Evolutionary conservation across 495 filamentous ascomycete genomes (phyloP).

Genomic region (Annulohypoxylon nitens): DNA sequence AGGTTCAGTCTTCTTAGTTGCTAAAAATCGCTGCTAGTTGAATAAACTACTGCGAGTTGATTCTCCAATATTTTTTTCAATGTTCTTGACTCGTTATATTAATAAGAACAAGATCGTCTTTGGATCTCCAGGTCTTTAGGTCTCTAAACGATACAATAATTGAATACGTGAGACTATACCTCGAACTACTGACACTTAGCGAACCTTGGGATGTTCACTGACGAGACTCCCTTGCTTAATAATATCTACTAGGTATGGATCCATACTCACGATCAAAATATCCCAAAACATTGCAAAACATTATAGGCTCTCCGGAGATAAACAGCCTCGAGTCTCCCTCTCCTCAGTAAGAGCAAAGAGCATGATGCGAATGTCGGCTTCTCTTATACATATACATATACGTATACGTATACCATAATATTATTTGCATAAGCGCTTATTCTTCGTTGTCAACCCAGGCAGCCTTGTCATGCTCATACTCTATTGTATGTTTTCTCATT

Average conservation of each 20-base stretch:
- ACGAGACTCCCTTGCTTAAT: not conserved
- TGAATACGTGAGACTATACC: not conserved
- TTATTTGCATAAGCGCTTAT: slow-evolving; percentile 43
- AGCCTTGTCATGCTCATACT: slow-evolving; percentile 8
- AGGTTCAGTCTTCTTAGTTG: slow-evolving; percentile 29
- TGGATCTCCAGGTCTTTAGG: too few relatives aligned
- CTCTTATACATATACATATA: not conserved
- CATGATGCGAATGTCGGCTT: not conserved
- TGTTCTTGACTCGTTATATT: slow-evolving; percentile 5
- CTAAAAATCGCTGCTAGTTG: slow-evolving; percentile 32
- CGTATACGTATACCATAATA: slow-evolving; percentile 6
- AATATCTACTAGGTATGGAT: not conserved
- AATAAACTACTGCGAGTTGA: slow-evolving; percentile 1
- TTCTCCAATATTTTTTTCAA: slow-evolving; percentile 11
- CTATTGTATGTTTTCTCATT: not conserved
- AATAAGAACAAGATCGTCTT: slow-evolving; percentile 20
- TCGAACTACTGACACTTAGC: not conserved
- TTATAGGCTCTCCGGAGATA: not conserved
- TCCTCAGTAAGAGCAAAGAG: not conserved
- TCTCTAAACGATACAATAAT: slow-evolving; percentile 13
- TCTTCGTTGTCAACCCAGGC: slow-evolving; percentile 15
- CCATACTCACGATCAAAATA: not conserved
- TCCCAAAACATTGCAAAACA: not conserved
- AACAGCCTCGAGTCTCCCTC: slow-evolving; percentile 1
- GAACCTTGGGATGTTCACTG: not conserved